Evolutionary conservation across 345 rosid genomes (phyloP), one percentile per base, ranked within the genome.

Genomic region (Boechera divaricarpa): DNA sequence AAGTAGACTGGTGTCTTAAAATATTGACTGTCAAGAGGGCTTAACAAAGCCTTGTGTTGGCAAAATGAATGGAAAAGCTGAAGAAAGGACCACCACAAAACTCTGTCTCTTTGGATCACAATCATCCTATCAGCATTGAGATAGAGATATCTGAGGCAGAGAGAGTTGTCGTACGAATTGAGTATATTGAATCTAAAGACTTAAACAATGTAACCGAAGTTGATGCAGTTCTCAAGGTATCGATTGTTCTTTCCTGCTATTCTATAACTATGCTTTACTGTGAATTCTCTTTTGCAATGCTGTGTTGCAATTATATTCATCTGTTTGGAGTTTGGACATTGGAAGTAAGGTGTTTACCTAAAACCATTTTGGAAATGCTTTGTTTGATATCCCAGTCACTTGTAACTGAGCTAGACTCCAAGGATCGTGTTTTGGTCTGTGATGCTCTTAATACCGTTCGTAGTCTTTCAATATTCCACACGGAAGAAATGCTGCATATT

Each of bases 391-490:
- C 31, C 32, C 83, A 88, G 93, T 79, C 78, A 10, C 86, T 91
- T 65, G 26, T 89, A 29, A 54, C 84, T 72, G 91, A 86, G 8
- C 83, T 90, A 39, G 89, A 89, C 71, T 93, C 98, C 74, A 93
- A 90, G 81, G 89, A 93, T 74, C 91, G 98, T 97, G 69, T 88
- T 69, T 61, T 68, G 57, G 85, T 85, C 75, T 90, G 95, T 81
- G 92, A 87, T 63, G 82, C 97, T 53, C 88, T 93, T 38, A 93
- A 91, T 51, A 83, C 79, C 69, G 85, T 81, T 42, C 90, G 96
- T 4, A 81, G 94, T 18, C 73, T 93, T 70, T 85, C 97, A 33
- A 54, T 87, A 71, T 91, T 84, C 82, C 96, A 90, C 83, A 87
- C 81, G 83, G 94, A 88, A 69, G 67, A 79, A 15, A 59, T 87